Evolutionary conservation across 1,284 basidiomycete genomes (phyloP).

Genomic region (Cryptococcus amylolentus): DNA sequence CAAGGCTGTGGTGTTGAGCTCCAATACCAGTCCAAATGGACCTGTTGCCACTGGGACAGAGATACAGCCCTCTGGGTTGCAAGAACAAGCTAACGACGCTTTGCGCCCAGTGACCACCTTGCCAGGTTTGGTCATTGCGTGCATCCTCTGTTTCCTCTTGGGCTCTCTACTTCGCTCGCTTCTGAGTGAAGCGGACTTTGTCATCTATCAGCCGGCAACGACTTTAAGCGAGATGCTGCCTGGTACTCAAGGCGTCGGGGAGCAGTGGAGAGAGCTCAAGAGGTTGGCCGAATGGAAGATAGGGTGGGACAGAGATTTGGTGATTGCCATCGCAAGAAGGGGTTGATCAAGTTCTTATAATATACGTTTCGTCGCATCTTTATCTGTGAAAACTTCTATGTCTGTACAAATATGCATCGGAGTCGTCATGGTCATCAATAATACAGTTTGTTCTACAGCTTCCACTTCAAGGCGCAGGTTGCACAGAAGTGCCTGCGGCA

Average conservation of each 20-base stretch:
- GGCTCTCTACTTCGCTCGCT: slow-evolving; percentile 84
- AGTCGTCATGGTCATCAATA: neutral
- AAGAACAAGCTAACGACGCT: neutral
- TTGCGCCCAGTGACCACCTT: slow-evolving; percentile 36
- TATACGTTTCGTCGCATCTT: neutral
- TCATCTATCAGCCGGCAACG: slow-evolving; percentile 65
- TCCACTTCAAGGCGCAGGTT: slow-evolving; percentile 26
- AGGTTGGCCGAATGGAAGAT: slow-evolving; percentile 62
- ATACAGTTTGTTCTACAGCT: neutral
- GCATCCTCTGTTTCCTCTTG: slow-evolving; percentile 82
- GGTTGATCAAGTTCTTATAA: neutral
- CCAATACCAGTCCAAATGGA: neutral
- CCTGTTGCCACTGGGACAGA: neutral
- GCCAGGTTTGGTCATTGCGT: slow-evolving; percentile 64
- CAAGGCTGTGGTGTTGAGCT: neutral
- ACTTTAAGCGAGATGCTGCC: slow-evolving; percentile 16
- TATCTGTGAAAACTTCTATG: neutral
- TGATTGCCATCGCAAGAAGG: slow-evolving; percentile 53
- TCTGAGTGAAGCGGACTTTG: slow-evolving; percentile 79
- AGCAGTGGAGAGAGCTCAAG: slow-evolving; percentile 76
- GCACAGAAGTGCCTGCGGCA: slow-evolving; percentile 20
- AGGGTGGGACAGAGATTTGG: slow-evolving; percentile 38
- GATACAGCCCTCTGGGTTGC: neutral
- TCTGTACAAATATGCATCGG: slow-evolving; percentile 12
- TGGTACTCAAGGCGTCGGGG: slow-evolving; percentile 12